These are phyloP conservation scores for Rhytidhysteron rufulum DNA, from an alignment of 2,329 filamentous ascomycete species.

Conservation along the genomic window DNA sequence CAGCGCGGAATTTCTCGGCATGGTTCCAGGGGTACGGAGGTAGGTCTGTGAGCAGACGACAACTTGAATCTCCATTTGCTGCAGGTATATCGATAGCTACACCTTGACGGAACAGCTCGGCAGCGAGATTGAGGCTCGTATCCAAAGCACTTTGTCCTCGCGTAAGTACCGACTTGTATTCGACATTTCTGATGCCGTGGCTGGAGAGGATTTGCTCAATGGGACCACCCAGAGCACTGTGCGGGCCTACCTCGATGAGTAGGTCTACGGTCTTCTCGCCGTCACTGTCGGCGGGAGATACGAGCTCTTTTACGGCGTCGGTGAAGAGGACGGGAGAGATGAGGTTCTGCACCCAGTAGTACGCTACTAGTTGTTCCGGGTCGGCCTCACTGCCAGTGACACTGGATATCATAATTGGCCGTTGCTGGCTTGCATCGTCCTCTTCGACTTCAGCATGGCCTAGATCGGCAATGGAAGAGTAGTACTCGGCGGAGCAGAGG, in stretches of 20 bases:
- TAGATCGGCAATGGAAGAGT: neutral
- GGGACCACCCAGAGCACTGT: constrained; percentile 20
- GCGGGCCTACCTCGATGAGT: constrained; percentile 19
- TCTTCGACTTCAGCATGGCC: neutral
- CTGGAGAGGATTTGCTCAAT: too few species aligned
- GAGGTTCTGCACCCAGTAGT: constrained; percentile 40
- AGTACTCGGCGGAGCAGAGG: neutral
- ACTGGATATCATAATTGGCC: neutral
- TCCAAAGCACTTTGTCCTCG: neutral
- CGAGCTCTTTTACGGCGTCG: neutral
- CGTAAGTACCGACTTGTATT: neutral
- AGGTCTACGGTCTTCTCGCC: neutral
- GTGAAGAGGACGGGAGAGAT: constrained; percentile 33
- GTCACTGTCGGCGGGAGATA: neutral
- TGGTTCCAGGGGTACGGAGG: constrained; percentile 24
- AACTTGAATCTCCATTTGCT: neutral
- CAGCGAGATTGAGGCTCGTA: too few species aligned
- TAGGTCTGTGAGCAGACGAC: constrained; percentile 10
- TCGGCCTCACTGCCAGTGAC: neutral
- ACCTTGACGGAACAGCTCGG: neutral
- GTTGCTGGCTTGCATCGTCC: neutral
- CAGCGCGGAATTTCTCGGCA: constrained; percentile 13
- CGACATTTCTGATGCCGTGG: too few species aligned
- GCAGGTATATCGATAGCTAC: neutral
- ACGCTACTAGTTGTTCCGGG: neutral